Conservation (phyloP, 129 eudicot species). For the Pittosporum tobira region DNA sequence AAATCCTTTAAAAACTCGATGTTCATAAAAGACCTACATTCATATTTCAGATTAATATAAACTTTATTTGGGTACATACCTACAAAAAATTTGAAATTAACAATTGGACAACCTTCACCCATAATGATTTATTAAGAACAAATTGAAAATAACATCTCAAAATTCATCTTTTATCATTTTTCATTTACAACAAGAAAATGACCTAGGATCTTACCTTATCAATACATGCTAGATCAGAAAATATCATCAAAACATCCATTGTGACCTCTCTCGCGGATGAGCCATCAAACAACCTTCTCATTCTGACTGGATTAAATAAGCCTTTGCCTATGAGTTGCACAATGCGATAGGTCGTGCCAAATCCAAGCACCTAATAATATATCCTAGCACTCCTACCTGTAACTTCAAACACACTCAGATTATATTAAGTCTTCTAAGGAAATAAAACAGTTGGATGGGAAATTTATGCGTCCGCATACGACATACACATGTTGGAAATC, state of each 20-base stretch:
- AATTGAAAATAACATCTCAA: too few relatives aligned
- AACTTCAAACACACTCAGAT: slow-evolving; percentile 12
- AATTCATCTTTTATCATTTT: too few relatives aligned
- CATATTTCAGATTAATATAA: slow-evolving; percentile 1
- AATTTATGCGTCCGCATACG: too few relatives aligned
- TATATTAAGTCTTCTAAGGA: too few relatives aligned
- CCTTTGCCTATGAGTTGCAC: slow-evolving; percentile 73
- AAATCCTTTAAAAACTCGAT: slow-evolving; percentile 55
- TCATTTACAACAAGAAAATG: background rate
- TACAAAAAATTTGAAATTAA: too few relatives aligned
- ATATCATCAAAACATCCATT: slow-evolving; percentile 62
- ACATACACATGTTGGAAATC: too few relatives aligned
- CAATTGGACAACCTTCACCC: too few relatives aligned
- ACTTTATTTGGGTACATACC: background rate
- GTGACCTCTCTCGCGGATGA: slow-evolving; percentile 83
- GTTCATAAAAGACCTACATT: slow-evolving; percentile 66
- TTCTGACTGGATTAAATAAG: slow-evolving; percentile 54
- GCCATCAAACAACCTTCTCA: slow-evolving; percentile 57
- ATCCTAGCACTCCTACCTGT: slow-evolving; percentile 64
- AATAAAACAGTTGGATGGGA: too few relatives aligned
- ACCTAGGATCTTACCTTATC: slow-evolving; percentile 55
- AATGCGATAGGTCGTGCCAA: slow-evolving; percentile 79
- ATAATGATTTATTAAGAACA: too few relatives aligned
- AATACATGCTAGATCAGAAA: slow-evolving; percentile 96
- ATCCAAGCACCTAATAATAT: slow-evolving; percentile 61